Base-by-base conservation (phyloP, 108 stramenopile species). In the Skeletonema marinoi region DNA sequence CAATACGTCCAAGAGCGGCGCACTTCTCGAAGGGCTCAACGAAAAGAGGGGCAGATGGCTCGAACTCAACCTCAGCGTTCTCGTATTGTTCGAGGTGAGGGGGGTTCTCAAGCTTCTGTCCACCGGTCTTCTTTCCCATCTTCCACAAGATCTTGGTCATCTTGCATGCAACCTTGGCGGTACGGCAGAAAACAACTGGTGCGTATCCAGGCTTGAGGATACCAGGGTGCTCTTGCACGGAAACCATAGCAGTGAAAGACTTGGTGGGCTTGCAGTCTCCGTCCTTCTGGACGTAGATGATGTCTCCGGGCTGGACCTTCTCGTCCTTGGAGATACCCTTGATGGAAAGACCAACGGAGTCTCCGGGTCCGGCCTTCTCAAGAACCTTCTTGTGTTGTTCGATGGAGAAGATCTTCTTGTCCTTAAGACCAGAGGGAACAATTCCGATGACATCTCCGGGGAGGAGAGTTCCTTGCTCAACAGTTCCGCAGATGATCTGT, bases 81-180 rank as follows among this genome's bases (percentile, higher is more conserved):
- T 93, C 92, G 82, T 84, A 93, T 68, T 93, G 92, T 17, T 88
- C 88, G 70, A 93, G 88, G 21, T 89, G 86, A 19, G 88, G 83
- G 51, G 92, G 92, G 84, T 89, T 87, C 58, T 93, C 92, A 21
- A 93, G 88, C 90, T 93, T 93, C 66, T 76, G 68, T 65, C 90
- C 88, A 77, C 92, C 92, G 54, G 92, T 93, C 90, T 90, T 90
- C 92, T 90, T 90, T 59, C 85, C 86, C 85, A 87, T 84, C 92
- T 93, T 93, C 92, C 92, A 93, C 65, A 89, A 72, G 77, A 93
- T 93, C 82, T 86, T 87, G 87, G 90, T 90, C 92, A 93, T 93
- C 88, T 93, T 93, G 83, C 92, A 93, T 13, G 92, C 92, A 76
- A 93, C 90, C 88, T 90, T 93, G 71, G 92, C 92, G 79, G 92